These are phyloP conservation scores for Scheffersomyces stipitis DNA, from an alignment of 805 yeast species.

Conservation along the genomic window DNA sequence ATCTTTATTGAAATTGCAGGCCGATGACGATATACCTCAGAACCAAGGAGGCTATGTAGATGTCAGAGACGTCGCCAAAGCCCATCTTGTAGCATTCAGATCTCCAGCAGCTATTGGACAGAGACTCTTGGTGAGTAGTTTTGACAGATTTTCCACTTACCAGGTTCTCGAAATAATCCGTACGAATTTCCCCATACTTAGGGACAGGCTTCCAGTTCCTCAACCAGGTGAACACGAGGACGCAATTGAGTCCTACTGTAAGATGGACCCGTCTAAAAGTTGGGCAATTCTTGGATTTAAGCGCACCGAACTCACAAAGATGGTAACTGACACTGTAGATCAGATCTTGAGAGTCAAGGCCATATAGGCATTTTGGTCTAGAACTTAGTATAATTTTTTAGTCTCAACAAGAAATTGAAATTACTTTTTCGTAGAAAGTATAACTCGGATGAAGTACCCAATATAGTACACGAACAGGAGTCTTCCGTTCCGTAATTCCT, in stretches of 20 bases:
- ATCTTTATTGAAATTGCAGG: conserved; percentile 7
- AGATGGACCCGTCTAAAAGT: not conserved
- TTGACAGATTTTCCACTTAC: conserved; percentile 18
- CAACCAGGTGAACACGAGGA: conserved; percentile 1
- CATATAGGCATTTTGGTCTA: too few species aligned
- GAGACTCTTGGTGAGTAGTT: conserved; percentile 28
- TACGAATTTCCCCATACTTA: conserved; percentile 21
- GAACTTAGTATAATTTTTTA: too few species aligned
- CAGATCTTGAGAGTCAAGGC: not conserved
- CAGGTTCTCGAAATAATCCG: conserved; percentile 18
- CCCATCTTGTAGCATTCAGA: conserved; percentile 14
- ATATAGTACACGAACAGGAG: too few species aligned
- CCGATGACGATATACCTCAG: conserved; percentile 1
- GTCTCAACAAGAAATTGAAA: too few species aligned
- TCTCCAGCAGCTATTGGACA: conserved; percentile 14
- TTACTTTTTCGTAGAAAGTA: too few species aligned
- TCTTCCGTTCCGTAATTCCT: too few species aligned
- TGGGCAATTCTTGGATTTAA: not conserved
- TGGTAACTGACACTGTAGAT: not conserved
- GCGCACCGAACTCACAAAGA: not conserved
- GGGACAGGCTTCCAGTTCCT: conserved; percentile 3
- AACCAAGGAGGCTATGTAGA: conserved; percentile 19
- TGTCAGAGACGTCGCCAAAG: conserved; percentile 14
- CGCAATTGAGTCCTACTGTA: not conserved
- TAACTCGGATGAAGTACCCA: too few species aligned